These are phyloP conservation scores for Lolium rigidum DNA, from an alignment of 176 grass and related monocot genomes.

Conservation along the genomic window DNA sequence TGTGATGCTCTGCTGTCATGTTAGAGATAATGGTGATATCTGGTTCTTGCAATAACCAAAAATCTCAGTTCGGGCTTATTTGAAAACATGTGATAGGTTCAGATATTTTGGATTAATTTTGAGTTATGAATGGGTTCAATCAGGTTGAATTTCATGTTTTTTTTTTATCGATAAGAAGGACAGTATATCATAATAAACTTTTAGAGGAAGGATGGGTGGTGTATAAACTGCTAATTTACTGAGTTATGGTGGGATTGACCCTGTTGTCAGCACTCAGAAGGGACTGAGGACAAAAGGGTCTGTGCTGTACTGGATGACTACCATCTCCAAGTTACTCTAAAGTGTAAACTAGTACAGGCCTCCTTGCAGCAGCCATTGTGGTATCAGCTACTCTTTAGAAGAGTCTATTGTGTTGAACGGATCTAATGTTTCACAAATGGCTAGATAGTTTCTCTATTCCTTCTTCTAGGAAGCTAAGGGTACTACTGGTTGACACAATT, in stretches of 20 bases:
- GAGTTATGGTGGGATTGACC: neutral
- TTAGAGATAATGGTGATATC: neutral
- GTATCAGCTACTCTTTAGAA: neutral
- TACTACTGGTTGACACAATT: neutral
- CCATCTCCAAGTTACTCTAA: neutral
- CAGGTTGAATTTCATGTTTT: neutral
- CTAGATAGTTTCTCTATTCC: neutral
- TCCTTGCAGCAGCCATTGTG: neutral
- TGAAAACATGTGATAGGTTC: neutral
- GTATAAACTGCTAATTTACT: neutral
- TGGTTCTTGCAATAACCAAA: neutral
- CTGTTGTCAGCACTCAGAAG: neutral
- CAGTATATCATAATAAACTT: neutral
- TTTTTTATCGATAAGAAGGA: neutral
- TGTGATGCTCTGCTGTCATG: neutral
- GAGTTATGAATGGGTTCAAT: slow-evolving; percentile 12
- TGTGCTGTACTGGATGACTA: neutral
- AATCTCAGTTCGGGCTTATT: neutral
- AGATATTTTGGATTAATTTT: slow-evolving; percentile 18
- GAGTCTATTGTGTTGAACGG: neutral
- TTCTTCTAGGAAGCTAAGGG: neutral
- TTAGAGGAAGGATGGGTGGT: neutral
- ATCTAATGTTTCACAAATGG: too few species aligned
- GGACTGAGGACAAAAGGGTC: neutral
- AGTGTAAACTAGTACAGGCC: neutral